Percentiles rank a stretch among this genome's conserved stretches.
phyloP scores from a whole-genome alignment of 352 stramenopile genomes.

The Plasmopara muralis region DNA sequence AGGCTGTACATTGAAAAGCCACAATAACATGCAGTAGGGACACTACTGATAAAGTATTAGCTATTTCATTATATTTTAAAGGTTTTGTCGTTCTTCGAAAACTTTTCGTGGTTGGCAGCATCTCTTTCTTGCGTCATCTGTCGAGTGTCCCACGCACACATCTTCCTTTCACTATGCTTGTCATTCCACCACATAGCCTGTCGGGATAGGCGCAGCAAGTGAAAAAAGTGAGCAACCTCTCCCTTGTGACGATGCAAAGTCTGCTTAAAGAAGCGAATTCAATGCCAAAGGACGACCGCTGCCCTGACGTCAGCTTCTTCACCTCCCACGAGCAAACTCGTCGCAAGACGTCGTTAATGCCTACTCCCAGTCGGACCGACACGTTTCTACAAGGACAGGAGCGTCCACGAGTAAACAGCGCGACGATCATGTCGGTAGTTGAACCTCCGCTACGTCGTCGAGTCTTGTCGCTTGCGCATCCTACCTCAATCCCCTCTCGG shows the following conservation, averaged over 20 bases:
- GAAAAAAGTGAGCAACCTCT: not conserved
- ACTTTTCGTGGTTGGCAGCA: not conserved
- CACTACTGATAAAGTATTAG: no score
- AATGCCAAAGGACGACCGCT: conserved; percentile 11
- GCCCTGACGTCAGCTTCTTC: conserved; percentile 18
- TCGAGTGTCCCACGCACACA: not conserved
- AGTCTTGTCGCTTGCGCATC: conserved; percentile 17
- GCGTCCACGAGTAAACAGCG: conserved; percentile 19
- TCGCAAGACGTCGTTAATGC: conserved; percentile 16
- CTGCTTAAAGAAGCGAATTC: conserved; percentile 9
- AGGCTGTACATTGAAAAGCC: no score
- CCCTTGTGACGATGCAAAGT: conserved; percentile 9
- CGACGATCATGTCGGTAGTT: not conserved
- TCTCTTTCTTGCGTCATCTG: not conserved
- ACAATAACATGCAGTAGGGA: no score
- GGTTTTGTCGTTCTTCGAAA: not conserved
- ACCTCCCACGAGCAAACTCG: conserved; percentile 22
- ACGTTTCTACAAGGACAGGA: conserved; percentile 1
- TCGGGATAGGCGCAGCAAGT: conserved; percentile 4
- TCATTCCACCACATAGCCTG: not conserved
- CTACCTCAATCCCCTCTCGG: conserved; percentile 17
- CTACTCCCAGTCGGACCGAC: conserved; percentile 5
- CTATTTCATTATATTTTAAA: no score
- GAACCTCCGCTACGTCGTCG: conserved; percentile 8
- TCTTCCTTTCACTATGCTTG: not conserved